Evolutionary conservation across 345 rosid genomes (phyloP), one percentile per base, ranked within the genome.

Genomic region (Turritis glabra): DNA sequence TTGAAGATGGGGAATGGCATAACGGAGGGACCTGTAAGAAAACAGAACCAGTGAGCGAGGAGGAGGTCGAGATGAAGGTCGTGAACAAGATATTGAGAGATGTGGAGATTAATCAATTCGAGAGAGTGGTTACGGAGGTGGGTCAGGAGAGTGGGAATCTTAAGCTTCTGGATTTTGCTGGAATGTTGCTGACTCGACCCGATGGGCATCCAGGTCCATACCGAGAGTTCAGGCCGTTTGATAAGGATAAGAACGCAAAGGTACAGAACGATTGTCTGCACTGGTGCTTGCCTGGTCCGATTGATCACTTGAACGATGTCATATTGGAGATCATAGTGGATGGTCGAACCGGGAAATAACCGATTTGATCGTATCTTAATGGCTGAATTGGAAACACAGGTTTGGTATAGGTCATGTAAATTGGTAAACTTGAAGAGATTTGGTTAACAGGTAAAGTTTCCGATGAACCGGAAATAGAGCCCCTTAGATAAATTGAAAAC

Each of bases 271-370:
- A 96, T 76, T 96, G 98, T 72, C 71, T 96, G 69, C 99, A 92
- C 72, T 96, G 99, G 98, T 96, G 99, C 85, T 81, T 96, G 69
- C 99, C 99, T 2, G 99, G 99, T 51, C 97, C 99, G 4, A 86
- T 92, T 2, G 99, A 96, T 79, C 53, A 77, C 50, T 85, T 89
- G 83, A 96, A 88, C 73, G 96, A 90, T 71, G 84, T 96, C 63
- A 90, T 92, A 29, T 86, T 96, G 93, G 91, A 92, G 80, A 80
- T 88, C 83, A 75, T 83, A 22, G 79, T 78, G 26, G 83, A 86
- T 59, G 75, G 79, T 27, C 72, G 79, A 77, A 52, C 72, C 63
- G 68, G 59, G 38, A 54, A 47, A 47, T 25, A 54, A 46, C 71
- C 58, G 15, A 51, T 70, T 19, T 35, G 10, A 52, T 62, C 33